Evolutionary conservation across 495 filamentous ascomycete species (phyloP).

Genomic region (Neurospora sublineolata): DNA sequence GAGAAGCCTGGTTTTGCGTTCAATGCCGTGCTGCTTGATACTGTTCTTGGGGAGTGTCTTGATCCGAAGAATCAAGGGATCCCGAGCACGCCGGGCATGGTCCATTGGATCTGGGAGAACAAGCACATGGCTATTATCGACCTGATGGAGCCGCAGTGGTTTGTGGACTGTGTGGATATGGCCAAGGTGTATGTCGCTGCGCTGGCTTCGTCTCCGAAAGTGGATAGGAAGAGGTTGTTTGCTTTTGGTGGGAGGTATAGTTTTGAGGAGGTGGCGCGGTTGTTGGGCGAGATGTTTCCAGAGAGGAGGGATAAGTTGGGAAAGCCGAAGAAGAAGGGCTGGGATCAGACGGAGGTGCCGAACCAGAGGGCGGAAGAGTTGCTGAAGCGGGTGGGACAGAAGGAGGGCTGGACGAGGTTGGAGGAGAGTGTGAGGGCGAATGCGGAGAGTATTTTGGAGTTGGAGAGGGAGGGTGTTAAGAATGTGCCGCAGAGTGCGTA

Average conservation of each 20-base stretch:
- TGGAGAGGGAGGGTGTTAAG: slow-evolving; percentile 6
- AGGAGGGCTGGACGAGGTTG: slow-evolving; percentile 21
- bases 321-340: slow-evolving; percentile 14
- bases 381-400: slow-evolving; percentile 20
- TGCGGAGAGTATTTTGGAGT: slow-evolving; percentile 13
- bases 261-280: slow-evolving; percentile 17
- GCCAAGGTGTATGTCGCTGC: slow-evolving; percentile 21
- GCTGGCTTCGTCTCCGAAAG: slow-evolving; percentile 14
- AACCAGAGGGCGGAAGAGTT: slow-evolving; percentile 20
- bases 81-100: slow-evolving; percentile 22
- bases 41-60: slow-evolving; percentile 23
- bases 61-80: slow-evolving; percentile 19
- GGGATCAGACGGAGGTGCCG: slow-evolving; percentile 24
- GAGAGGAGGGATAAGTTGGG: slow-evolving; percentile 12
- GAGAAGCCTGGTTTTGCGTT: slow-evolving; percentile 21
- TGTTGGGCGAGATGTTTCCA: slow-evolving; percentile 21
- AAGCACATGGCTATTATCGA: slow-evolving; percentile 11
- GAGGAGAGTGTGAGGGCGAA: slow-evolving; percentile 24
- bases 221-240: slow-evolving; percentile 23
- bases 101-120: slow-evolving; percentile 21
- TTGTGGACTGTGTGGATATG: slow-evolving; percentile 18
- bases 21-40: slow-evolving; percentile 21
- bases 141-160: slow-evolving; percentile 25
- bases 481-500: background rate
- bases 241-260: slow-evolving; percentile 23